phyloP scores from a whole-genome alignment of 2,329 filamentous ascomycete species.

The Drechmeria coniospora region DNA sequence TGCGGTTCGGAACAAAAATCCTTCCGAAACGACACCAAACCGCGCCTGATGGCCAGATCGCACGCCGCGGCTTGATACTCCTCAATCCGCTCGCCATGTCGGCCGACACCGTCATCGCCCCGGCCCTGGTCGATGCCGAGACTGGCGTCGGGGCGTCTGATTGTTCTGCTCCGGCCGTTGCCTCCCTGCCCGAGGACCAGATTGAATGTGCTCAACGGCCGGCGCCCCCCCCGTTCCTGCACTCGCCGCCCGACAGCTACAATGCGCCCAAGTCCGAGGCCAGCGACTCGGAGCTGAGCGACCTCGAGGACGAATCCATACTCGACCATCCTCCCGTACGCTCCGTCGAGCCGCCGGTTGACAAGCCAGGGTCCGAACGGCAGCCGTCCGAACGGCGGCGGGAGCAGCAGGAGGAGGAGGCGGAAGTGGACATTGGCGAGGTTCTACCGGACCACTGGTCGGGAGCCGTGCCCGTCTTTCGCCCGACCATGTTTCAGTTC shows the following conservation, averaged over 20 bases:
- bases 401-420: constrained; percentile 11
- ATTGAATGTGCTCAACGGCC: constrained; percentile 19
- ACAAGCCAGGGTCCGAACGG: constrained; percentile 8
- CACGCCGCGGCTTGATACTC: constrained; percentile 20
- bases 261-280: constrained; percentile 41
- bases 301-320: constrained; percentile 41
- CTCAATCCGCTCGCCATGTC: constrained; percentile 36
- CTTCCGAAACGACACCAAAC: no score
- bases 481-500: constrained; percentile 89
- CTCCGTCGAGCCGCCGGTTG: constrained; percentile 9
- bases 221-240: constrained; percentile 31
- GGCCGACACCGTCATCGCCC: constrained; percentile 36
- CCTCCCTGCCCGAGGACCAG: constrained; percentile 12
- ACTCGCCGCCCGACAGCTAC: constrained; percentile 51
- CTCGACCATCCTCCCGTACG: constrained; percentile 16
- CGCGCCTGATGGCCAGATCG: constrained; percentile 19
- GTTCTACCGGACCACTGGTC: constrained; percentile 80
- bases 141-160: constrained; percentile 2
- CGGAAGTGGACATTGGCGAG: constrained; percentile 55
- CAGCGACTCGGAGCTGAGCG: constrained; percentile 51
- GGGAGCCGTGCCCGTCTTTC: constrained; percentile 85
- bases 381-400: constrained; percentile 6
- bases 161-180: constrained; percentile 8
- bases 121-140: constrained; percentile 17
- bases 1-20: no score